Conservation (phyloP, 75 land plant genomes). For the Sequoia sempervirens region DNA sequence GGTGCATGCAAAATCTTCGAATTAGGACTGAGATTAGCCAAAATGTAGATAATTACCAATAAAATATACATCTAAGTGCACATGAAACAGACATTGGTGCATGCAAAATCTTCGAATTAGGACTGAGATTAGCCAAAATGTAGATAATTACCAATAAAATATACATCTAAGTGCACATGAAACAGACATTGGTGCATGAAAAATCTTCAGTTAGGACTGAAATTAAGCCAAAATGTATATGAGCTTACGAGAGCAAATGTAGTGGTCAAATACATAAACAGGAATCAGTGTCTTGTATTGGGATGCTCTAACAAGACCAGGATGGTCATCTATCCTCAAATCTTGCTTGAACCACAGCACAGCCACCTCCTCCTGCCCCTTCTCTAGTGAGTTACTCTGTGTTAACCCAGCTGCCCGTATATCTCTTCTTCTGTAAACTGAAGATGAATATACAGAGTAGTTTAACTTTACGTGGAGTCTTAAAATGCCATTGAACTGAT, state of each 20-base stretch:
- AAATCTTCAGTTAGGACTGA: neutral
- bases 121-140: neutral
- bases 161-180: neutral
- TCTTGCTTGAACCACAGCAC: conserved; percentile 89
- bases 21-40: neutral
- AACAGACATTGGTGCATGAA: neutral
- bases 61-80: neutral
- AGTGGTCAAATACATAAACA: conserved; percentile 73
- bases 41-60: neutral
- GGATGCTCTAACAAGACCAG: conserved; percentile 55
- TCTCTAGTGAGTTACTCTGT: neutral
- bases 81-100: neutral
- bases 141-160: neutral
- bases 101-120: neutral
- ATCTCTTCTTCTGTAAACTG: neutral
- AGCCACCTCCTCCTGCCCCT: conserved; percentile 11
- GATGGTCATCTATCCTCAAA: conserved; percentile 82
- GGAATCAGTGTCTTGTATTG: conserved; percentile 49
- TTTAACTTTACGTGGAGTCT: neutral
- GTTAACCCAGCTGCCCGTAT: neutral
- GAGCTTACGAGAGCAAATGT: conserved; percentile 43
- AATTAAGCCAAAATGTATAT: neutral
- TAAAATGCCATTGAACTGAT: neutral
- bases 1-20: neutral
- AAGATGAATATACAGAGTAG: neutral